Base-by-base conservation (phyloP, 1,284 basidiomycete species). In the Austroboletus rostrupii region DNA sequence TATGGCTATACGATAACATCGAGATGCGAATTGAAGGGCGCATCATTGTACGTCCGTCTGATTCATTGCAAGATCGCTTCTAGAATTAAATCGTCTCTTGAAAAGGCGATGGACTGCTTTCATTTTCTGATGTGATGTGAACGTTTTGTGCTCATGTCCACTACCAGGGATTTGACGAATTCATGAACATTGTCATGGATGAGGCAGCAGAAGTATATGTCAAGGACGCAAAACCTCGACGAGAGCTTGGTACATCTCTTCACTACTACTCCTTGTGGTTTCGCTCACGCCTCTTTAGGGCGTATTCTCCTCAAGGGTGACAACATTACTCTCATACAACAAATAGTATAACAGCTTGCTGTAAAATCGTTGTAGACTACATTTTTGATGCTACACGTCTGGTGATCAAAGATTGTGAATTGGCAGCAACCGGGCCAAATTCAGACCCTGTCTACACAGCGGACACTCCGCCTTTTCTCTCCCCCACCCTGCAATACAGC, bases 111-210 rank as follows among this genome's bases (percentile, higher is more conserved):
- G 53, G 49, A 31, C 23, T 39, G 12, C 44, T 50, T 52, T 13
- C 2, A 19, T 41, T 47, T 35, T 47, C 20, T 46, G 35, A n/a
- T 12, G 41, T 45, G n/a, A n/a, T 17, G 43, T 33, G 20, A 36
- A 49, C 33, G 12, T 19, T 44, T 39, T 35, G 40, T 44, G 45
- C 55, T 57, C 50, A 57, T 38, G 7, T 38, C 47, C 44, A 52
- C 38, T 31, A 49, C 40, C 56, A 97, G 96, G 97, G 97, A 20
- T 99, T 99, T 65, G 97, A 99, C 69, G 97, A 99, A 71, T 99
- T 99, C 72, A 99, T 99, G 97, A 99, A 99, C 68, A 76, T 99
- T 19, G 92, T 97, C 20, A 75, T 97, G n/a, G 94, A 97, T 62
- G 92, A 98, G 54, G 92, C 96, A 36, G 82, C 85, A 53, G 97